A percentile compares a stretch with the other conserved stretches of the same genome.
These are phyloP conservation scores for Ophiostoma australiae DNA, from an alignment of 2,329 filamentous ascomycete genomes.

Conservation along the genomic window DNA sequence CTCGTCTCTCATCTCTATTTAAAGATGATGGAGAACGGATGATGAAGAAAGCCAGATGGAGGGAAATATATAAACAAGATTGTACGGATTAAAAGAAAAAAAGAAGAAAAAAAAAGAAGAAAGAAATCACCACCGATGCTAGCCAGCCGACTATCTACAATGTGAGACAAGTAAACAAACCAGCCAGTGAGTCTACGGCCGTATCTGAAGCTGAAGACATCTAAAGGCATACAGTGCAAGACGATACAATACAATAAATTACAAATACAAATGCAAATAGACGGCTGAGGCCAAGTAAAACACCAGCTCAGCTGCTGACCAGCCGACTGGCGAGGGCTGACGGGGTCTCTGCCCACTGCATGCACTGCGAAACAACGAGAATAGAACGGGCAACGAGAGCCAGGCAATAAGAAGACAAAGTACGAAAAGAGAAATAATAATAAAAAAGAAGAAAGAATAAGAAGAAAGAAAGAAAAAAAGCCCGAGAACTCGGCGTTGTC, in stretches of 20 bases:
- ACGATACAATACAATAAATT: not conserved
- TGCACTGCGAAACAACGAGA: not conserved
- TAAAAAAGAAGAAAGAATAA: not conserved
- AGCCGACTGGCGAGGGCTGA: not conserved
- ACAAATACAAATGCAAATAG: not conserved
- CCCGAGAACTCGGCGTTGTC: not conserved
- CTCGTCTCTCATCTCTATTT: not conserved
- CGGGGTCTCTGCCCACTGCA: not conserved
- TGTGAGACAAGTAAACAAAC: slow-evolving; percentile 9
- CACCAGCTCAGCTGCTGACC: not conserved
- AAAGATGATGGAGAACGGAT: too few relatives aligned
- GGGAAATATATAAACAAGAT: too few relatives aligned
- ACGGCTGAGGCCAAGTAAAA: not conserved
- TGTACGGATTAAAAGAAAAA: too few relatives aligned
- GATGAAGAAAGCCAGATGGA: too few relatives aligned
- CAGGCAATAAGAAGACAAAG: not conserved
- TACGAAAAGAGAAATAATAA: not conserved
- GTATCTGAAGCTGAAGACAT: not conserved
- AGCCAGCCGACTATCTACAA: not conserved
- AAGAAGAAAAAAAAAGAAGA: too few relatives aligned
- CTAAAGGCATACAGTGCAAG: not conserved
- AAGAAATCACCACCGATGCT: not conserved
- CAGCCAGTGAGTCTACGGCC: not conserved
- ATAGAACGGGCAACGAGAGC: not conserved
- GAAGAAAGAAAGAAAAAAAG: not conserved